phyloP scores from a whole-genome alignment of 1,284 basidiomycete genomes.

The Sparassis latifolia region DNA sequence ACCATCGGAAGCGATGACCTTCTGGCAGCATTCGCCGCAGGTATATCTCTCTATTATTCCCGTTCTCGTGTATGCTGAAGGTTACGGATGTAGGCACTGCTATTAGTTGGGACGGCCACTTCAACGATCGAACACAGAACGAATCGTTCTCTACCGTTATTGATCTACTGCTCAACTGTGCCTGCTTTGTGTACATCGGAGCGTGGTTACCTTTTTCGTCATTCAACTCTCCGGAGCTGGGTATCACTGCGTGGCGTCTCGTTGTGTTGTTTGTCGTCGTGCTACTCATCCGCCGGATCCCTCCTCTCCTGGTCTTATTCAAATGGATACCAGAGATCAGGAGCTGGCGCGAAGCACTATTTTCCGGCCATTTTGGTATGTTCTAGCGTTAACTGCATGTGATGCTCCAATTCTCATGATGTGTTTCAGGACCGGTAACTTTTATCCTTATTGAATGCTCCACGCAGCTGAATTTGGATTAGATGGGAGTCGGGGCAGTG shows the following conservation, averaged over 20 bases:
- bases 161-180: conserved; percentile 80
- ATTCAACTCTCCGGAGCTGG: conserved; percentile 58
- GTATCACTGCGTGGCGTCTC: conserved; percentile 71
- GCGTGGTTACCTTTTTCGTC: conserved; percentile 79
- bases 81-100: conserved; percentile 50
- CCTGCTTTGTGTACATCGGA: conserved; percentile 86
- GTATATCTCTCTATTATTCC: conserved; percentile 28
- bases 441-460: neutral
- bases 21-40: conserved; percentile 89
- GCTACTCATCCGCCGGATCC: conserved; percentile 71
- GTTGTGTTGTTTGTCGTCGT: conserved; percentile 62
- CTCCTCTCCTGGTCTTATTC: conserved; percentile 68
- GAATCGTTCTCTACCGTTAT: conserved; percentile 87
- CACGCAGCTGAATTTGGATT: conserved; percentile 1
- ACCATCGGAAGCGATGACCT: conserved; percentile 83
- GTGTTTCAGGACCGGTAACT: conserved; percentile 46
- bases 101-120: conserved; percentile 93
- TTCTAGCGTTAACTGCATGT: neutral
- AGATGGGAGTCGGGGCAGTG: conserved; percentile 81
- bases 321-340: conserved; percentile 81
- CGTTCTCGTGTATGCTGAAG: neutral
- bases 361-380: conserved; percentile 82
- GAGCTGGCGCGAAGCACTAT: conserved; percentile 74
- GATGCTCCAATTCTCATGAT: neutral
- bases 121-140: conserved; percentile 79